phyloP scores from a whole-genome alignment of 306 rosid species.

The Vicia villosa region DNA sequence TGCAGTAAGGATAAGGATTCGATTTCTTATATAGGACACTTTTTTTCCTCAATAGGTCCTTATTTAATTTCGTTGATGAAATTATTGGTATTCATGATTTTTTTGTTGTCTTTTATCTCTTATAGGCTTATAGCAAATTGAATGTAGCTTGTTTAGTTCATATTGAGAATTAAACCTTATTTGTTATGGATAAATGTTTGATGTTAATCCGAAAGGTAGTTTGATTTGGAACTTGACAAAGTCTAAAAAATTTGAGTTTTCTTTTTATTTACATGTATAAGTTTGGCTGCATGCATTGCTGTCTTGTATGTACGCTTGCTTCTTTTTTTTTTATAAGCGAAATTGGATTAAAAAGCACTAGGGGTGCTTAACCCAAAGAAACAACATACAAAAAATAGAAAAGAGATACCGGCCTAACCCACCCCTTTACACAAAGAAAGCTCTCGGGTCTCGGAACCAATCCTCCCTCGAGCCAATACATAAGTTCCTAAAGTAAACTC shows the following conservation, averaged over 20 bases:
- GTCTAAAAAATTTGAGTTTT: not conserved
- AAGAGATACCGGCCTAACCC: too few species aligned
- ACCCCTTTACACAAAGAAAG: too few species aligned
- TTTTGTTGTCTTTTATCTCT: not conserved
- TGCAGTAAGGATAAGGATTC: slow-evolving; percentile 47
- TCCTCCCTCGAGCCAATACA: too few species aligned
- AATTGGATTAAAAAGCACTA: too few species aligned
- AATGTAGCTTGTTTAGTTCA: slow-evolving; percentile 28
- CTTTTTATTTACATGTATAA: slow-evolving; percentile 33
- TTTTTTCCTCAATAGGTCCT: not conserved
- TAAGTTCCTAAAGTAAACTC: too few species aligned
- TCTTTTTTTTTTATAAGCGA: too few species aligned
- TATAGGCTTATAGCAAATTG: slow-evolving; percentile 14
- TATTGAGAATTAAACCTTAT: not conserved
- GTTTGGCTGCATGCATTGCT: slow-evolving; percentile 29
- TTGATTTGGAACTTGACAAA: slow-evolving; percentile 13
- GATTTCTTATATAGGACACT: slow-evolving; percentile 3
- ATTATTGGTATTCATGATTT: slow-evolving; percentile 11
- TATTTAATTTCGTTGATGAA: slow-evolving; percentile 3
- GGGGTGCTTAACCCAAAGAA: too few species aligned
- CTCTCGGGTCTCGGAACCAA: too few species aligned
- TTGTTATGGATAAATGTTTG: slow-evolving; percentile 15
- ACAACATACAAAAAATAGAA: too few species aligned
- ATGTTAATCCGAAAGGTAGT: too few species aligned
- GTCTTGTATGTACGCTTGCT: too few species aligned